Evolutionary conservation across 495 filamentous ascomycete species (phyloP).

Genomic region (Echria macrotheca): DNA sequence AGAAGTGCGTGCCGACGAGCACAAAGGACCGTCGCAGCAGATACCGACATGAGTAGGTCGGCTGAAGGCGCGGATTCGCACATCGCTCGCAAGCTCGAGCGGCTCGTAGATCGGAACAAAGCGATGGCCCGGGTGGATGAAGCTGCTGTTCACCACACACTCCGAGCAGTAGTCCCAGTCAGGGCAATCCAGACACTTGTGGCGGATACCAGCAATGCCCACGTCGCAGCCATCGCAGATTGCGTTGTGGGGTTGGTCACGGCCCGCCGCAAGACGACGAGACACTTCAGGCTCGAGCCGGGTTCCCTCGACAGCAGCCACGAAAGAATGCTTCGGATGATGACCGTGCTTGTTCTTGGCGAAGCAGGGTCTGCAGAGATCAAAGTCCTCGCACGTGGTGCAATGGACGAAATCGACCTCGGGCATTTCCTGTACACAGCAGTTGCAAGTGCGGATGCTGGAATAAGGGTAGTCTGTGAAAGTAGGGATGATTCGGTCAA

Average conservation of each 20-base stretch:
- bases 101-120: conserved; percentile 86
- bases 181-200: conserved; percentile 96
- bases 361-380: conserved; percentile 83
- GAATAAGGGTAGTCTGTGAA: conserved; percentile 21
- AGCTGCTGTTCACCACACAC: conserved; percentile 60
- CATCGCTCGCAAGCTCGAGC: conserved; percentile 46
- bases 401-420: conserved; percentile 82
- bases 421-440: conserved; percentile 71
- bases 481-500: conserved; percentile 19
- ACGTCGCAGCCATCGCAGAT: conserved; percentile 94
- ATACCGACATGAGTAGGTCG: conserved; percentile 70
- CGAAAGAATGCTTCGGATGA: conserved; percentile 82
- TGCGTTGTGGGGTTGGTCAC: conserved; percentile 74
- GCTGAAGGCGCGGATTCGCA: conserved; percentile 28
- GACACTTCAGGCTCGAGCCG: conserved; percentile 49
- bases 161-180: conserved; percentile 95
- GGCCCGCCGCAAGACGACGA: conserved; percentile 70
- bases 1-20: conserved; percentile 51
- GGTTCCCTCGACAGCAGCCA: conserved; percentile 53
- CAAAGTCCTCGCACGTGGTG: conserved; percentile 78
- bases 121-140: conserved; percentile 76
- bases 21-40: conserved; percentile 93
- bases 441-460: conserved; percentile 81
- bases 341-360: conserved; percentile 77
- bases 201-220: conserved; percentile 80